Conservation (phyloP, 2,329 filamentous ascomycete genomes). For the Blastomyces silverae region DNA sequence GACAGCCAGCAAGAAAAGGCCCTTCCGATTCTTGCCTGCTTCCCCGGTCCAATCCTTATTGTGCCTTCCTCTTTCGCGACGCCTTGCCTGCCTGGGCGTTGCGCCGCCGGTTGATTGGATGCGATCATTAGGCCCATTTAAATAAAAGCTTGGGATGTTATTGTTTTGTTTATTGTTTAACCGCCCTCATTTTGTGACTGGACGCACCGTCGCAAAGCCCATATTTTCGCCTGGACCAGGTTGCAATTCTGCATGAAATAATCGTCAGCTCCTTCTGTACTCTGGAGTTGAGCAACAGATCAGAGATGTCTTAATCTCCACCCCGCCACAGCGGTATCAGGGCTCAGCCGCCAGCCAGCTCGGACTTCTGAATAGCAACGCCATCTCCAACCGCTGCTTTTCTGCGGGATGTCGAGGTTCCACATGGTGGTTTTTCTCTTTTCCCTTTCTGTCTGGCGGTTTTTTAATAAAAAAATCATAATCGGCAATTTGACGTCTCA, state of each 20-base stretch:
- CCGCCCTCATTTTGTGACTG: background rate
- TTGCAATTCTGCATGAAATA: conserved; percentile 2
- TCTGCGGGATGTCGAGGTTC: background rate
- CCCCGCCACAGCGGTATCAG: background rate
- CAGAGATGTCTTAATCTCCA: background rate
- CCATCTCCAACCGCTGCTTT: background rate
- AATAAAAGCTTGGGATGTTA: background rate
- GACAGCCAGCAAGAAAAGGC: background rate
- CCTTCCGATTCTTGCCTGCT: background rate
- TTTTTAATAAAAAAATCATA: too few species aligned
- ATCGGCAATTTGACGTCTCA: background rate
- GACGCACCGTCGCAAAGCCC: background rate
- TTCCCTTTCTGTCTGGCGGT: background rate
- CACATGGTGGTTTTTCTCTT: background rate
- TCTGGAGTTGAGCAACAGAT: background rate
- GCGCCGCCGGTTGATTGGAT: background rate
- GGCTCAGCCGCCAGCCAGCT: background rate
- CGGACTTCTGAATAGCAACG: background rate
- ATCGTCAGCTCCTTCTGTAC: background rate
- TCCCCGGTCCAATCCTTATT: background rate
- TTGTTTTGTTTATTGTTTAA: background rate
- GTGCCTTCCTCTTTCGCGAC: background rate
- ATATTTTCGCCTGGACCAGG: conserved; percentile 4
- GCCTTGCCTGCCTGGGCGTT: background rate
- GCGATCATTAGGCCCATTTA: background rate